These are phyloP conservation scores for Solanum tarijense DNA, from an alignment of 257 asterid species.

Conservation along the genomic window DNA sequence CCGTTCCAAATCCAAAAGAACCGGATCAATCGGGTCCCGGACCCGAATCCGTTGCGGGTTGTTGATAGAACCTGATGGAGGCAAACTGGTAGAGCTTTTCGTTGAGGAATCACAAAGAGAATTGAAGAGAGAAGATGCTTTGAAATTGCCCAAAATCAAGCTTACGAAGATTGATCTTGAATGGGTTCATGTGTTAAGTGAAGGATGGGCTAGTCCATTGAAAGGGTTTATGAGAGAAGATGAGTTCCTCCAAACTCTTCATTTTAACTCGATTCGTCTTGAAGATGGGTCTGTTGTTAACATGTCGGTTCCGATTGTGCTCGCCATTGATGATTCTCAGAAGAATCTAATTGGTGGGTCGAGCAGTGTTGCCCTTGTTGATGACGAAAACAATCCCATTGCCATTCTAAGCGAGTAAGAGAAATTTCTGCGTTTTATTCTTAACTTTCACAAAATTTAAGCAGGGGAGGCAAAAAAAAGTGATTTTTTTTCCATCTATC, in stretches of 20 bases:
- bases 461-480: not conserved
- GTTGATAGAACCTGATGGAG: slow-evolving; percentile 85
- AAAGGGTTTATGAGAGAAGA: slow-evolving; percentile 87
- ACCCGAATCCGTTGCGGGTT: slow-evolving; percentile 30
- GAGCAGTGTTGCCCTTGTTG: slow-evolving; percentile 60
- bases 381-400: slow-evolving; percentile 25
- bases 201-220: slow-evolving; percentile 99
- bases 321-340: slow-evolving; percentile 69
- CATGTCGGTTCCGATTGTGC: slow-evolving; percentile 93
- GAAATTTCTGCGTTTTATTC: not conserved
- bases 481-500: not conserved
- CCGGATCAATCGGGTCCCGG: slow-evolving; percentile 12
- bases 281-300: slow-evolving; percentile 68
- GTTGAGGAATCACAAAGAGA: slow-evolving; percentile 41
- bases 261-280: slow-evolving; percentile 71
- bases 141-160: slow-evolving; percentile 45
- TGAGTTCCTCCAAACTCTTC: slow-evolving; percentile 98
- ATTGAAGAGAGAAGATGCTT: slow-evolving; percentile 31
- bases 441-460: not conserved
- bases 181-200: slow-evolving; percentile 96
- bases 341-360: slow-evolving; percentile 48
- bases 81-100: slow-evolving; percentile 58
- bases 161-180: slow-evolving; percentile 76
- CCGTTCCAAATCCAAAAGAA: not conserved
- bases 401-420: slow-evolving; percentile 69